Evolutionary conservation across 768 basidiomycete genomes (phyloP).

Genomic region (Paxillus involutus): DNA sequence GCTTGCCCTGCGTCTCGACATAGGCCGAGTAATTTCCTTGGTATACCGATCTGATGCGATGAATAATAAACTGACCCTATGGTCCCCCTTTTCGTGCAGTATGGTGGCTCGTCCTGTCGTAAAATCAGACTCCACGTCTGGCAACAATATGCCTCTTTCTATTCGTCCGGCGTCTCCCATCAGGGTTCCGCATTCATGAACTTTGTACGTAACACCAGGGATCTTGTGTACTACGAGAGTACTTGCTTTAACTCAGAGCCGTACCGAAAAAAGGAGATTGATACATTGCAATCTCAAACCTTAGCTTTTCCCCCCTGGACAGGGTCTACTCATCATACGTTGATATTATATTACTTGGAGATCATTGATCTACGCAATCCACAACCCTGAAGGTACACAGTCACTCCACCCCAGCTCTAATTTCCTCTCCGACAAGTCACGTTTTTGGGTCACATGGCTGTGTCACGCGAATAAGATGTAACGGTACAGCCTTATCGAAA

Average conservation of each 20-base stretch:
- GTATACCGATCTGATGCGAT: slow-evolving; percentile 7
- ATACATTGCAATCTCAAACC: no score
- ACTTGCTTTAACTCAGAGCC: no score
- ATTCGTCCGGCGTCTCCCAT: slow-evolving; percentile 34
- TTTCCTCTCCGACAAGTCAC: no score
- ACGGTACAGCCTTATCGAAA: no score
- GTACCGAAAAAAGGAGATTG: no score
- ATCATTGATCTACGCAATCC: not conserved
- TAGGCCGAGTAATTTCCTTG: slow-evolving; percentile 6
- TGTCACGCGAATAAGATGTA: no score
- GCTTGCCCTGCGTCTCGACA: slow-evolving; percentile 16
- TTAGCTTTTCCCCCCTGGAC: not conserved
- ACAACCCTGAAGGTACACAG: not conserved
- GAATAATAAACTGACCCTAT: slow-evolving; percentile 16
- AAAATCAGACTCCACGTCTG: slow-evolving; percentile 49
- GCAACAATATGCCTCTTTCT: slow-evolving; percentile 62
- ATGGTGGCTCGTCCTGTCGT: slow-evolving; percentile 59
- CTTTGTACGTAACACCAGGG: not conserved
- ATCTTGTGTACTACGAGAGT: not conserved
- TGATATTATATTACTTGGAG: not conserved
- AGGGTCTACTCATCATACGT: not conserved
- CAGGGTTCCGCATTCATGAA: slow-evolving; percentile 8
- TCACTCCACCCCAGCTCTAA: not conserved
- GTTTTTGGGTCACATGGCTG: no score
- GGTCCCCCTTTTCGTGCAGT: slow-evolving; percentile 26